phyloP scores from a whole-genome alignment of 129 eudicot genomes.

The Saposhnikovia divaricata region DNA sequence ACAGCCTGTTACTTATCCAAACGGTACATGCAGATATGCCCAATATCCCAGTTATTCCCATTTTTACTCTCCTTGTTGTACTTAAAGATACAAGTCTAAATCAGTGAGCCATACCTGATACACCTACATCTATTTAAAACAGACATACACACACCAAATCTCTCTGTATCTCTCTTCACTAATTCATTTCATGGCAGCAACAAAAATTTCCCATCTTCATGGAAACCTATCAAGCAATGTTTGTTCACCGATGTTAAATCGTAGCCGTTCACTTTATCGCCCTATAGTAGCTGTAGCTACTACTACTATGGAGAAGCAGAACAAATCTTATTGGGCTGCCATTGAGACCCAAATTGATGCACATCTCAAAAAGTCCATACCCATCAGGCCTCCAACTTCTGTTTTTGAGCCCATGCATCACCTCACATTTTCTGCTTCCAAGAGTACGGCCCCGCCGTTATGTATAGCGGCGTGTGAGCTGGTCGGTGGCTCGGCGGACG shows the following conservation, averaged over 20 bases:
- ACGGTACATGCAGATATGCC: too few relatives aligned
- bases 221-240: neutral
- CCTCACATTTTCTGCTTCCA: slow-evolving; percentile 50
- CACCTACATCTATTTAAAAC: neutral
- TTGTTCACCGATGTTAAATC: slow-evolving; percentile 11
- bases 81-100: neutral
- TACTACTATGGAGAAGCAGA: slow-evolving; percentile 17
- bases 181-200: slow-evolving; percentile 25
- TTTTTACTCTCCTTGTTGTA: too few relatives aligned
- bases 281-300: neutral
- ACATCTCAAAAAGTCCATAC: slow-evolving; percentile 39
- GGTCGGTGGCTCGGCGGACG: slow-evolving; percentile 44
- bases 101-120: neutral
- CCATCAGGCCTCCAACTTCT: slow-evolving; percentile 31
- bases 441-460: slow-evolving; percentile 38
- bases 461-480: slow-evolving; percentile 73
- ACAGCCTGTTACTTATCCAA: too few relatives aligned
- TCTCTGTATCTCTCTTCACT: neutral
- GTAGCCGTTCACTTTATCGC: slow-evolving; percentile 14
- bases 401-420: slow-evolving; percentile 69
- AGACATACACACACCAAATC: neutral
- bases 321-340: slow-evolving; percentile 33
- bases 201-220: slow-evolving; percentile 4
- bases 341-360: slow-evolving; percentile 38
- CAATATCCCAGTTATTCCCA: too few relatives aligned